phyloP scores from a whole-genome alignment of 768 basidiomycete genomes.

The Collybia mongolica region DNA sequence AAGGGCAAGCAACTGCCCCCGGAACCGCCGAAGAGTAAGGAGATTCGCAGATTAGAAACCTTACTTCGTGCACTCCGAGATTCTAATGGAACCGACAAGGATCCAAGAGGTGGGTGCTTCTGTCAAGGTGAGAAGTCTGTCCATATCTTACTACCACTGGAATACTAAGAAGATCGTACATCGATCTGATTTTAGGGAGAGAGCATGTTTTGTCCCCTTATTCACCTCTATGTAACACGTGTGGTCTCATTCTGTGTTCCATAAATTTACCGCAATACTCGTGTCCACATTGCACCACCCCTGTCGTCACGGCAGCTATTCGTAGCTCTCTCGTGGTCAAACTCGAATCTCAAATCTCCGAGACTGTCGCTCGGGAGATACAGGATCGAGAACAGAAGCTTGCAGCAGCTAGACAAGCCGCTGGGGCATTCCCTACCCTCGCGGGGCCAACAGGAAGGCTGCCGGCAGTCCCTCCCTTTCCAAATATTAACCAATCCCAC shows the following conservation, averaged over 20 bases:
- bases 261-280: constrained; percentile 52
- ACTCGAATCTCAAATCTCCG: constrained; percentile 42
- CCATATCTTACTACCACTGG: neutral
- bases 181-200: constrained; percentile 39
- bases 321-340: constrained; percentile 36
- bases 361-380: constrained; percentile 45
- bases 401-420: constrained; percentile 47
- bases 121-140: constrained; percentile 49
- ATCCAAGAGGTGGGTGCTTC: constrained; percentile 68
- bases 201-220: constrained; percentile 57
- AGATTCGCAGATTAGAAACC: constrained; percentile 45
- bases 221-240: constrained; percentile 51
- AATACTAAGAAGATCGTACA: neutral
- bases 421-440: constrained; percentile 64
- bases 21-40: constrained; percentile 44
- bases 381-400: constrained; percentile 43
- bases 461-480: constrained; percentile 14
- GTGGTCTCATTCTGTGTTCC: constrained; percentile 63
- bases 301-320: constrained; percentile 32
- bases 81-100: constrained; percentile 28
- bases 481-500: constrained; percentile 32
- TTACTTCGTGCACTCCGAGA: constrained; percentile 38
- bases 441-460: constrained; percentile 12
- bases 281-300: constrained; percentile 52
- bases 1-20: constrained; percentile 33